phyloP scores from a whole-genome alignment of 1,284 basidiomycete species.

The Fomitopsis palustris region DNA sequence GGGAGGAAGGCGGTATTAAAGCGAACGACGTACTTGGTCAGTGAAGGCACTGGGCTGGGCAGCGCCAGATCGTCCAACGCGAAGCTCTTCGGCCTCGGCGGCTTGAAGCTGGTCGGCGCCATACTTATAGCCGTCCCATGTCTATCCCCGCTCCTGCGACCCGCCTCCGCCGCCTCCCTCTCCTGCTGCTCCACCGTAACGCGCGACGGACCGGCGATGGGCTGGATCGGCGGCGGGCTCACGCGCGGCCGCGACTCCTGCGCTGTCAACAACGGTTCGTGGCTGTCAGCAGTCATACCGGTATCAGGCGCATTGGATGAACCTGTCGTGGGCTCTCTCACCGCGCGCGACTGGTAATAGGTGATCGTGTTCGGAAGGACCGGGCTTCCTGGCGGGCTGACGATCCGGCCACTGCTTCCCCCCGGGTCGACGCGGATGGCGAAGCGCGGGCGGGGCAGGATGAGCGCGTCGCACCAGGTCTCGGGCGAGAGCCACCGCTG shows the following conservation, averaged over 20 bases:
- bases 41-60: slow-evolving; percentile 57
- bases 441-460: slow-evolving; percentile 71
- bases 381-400: slow-evolving; percentile 51
- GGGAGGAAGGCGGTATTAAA: background rate
- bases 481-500: slow-evolving; percentile 70
- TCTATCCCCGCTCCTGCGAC: background rate
- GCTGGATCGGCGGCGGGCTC: background rate
- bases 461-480: slow-evolving; percentile 74
- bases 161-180: background rate
- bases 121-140: slow-evolving; percentile 4
- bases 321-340: slow-evolving; percentile 1
- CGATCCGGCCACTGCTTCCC: slow-evolving; percentile 34
- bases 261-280: background rate
- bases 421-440: slow-evolving; percentile 33
- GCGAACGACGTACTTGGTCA: slow-evolving; percentile 46
- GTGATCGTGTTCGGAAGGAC: slow-evolving; percentile 21
- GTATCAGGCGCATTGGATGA: background rate
- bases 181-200: slow-evolving; percentile 1
- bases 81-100: slow-evolving; percentile 42
- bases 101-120: slow-evolving; percentile 15
- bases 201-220: background rate
- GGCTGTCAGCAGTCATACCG: background rate
- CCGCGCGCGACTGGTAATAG: background rate
- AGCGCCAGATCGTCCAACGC: slow-evolving; percentile 56
- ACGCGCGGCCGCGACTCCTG: background rate